Percentiles rank a stretch among this genome's conserved stretches.
Conservation (phyloP, 2,329 filamentous ascomycete genomes). For the Aspergillus udagawae region DNA sequence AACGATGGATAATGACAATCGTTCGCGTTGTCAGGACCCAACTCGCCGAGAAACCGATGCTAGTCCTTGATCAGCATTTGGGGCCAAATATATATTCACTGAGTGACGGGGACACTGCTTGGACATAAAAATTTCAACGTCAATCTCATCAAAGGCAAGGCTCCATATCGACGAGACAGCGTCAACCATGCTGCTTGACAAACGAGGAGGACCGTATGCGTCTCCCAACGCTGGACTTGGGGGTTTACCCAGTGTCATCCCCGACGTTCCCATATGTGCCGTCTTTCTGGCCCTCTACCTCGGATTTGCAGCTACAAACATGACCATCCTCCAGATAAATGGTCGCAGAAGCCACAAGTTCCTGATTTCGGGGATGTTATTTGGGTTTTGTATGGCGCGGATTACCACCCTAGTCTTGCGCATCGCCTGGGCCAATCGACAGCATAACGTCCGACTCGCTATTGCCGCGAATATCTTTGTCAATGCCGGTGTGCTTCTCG, state of each 20-base stretch:
- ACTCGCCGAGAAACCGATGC: neutral
- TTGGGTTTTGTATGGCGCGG: conserved; percentile 51
- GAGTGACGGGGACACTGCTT: neutral
- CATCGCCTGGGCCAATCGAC: conserved; percentile 52
- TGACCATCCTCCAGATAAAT: conserved; percentile 45
- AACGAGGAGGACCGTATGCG: conserved; percentile 26
- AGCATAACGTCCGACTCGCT: conserved; percentile 43
- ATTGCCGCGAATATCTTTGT: conserved; percentile 66
- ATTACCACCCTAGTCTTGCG: conserved; percentile 47
- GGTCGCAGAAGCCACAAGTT: conserved; percentile 45
- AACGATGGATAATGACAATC: neutral
- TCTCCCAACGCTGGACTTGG: conserved; percentile 30
- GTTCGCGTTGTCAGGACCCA: neutral
- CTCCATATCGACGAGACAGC: neutral
- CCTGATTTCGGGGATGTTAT: conserved; percentile 41
- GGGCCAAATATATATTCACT: neutral
- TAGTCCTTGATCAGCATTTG: neutral
- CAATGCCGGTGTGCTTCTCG: conserved; percentile 66
- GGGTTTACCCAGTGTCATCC: conserved; percentile 49
- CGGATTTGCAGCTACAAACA: conserved; percentile 39
- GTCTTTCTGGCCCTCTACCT: conserved; percentile 56
- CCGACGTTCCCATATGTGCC: conserved; percentile 63
- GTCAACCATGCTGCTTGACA: conserved; percentile 6
- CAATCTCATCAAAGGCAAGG: neutral
- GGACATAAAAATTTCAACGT: neutral